Percentiles rank a stretch among this genome's conserved stretches.
phyloP scores from a whole-genome alignment of 768 basidiomycete species.

The Leccinum fibrillosum region DNA sequence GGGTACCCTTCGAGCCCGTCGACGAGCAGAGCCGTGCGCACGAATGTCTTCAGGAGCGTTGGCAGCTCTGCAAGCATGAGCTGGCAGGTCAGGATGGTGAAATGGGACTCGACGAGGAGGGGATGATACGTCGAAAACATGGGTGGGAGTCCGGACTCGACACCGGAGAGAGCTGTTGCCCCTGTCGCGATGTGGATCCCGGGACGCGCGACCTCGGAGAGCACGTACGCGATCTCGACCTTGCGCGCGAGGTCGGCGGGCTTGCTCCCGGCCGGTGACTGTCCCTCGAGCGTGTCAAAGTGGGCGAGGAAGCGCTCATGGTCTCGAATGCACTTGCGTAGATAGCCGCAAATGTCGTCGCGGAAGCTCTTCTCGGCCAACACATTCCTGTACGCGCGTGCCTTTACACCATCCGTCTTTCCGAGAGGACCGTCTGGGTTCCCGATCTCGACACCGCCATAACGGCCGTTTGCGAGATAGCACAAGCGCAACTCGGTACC shows the following conservation, averaged over 20 bases:
- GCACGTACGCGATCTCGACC: constrained; percentile 63
- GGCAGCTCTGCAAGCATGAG: constrained; percentile 78
- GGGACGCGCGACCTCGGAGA: constrained; percentile 66
- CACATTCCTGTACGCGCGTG: constrained; percentile 57
- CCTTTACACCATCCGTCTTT: constrained; percentile 51
- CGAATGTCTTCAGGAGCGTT: constrained; percentile 59
- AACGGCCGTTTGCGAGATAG: constrained; percentile 69
- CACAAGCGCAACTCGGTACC: constrained; percentile 76
- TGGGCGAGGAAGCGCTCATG: constrained; percentile 81
- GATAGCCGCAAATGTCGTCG: constrained; percentile 54
- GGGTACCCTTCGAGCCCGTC: constrained; percentile 88
- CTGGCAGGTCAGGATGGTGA: constrained; percentile 69
- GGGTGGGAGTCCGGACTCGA: constrained; percentile 38
- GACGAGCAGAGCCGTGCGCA: constrained; percentile 62
- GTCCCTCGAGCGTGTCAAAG: constrained; percentile 70
- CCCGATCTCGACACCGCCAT: constrained; percentile 84
- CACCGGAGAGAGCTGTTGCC: constrained; percentile 37
- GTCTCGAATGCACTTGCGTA: constrained; percentile 78
- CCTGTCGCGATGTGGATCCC: constrained; percentile 43
- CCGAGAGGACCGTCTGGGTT: constrained; percentile 79
- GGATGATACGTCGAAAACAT: constrained; percentile 89
- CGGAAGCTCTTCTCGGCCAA: constrained; percentile 55
- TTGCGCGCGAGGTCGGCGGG: constrained; percentile 44
- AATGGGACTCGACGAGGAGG: constrained; percentile 83
- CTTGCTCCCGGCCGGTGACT: constrained; percentile 13